Base-by-base conservation (phyloP, 257 asterid species). In the Voacanga thouarsii region DNA sequence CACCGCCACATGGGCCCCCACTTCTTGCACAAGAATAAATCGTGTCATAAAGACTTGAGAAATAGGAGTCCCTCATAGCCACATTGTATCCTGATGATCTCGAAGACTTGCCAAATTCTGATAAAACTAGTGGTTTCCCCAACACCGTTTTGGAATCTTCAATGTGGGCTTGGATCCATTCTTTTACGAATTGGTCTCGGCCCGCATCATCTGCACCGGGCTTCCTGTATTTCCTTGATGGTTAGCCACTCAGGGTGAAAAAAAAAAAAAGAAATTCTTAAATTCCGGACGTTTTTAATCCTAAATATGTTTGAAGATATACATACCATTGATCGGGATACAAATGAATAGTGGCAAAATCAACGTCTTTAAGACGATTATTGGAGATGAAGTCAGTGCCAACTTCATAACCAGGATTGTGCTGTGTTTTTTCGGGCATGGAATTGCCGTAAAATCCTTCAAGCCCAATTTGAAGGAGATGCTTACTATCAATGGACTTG, bases 401-500 rank as follows among this genome's bases (percentile, higher is more conserved):
- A 23, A 91, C 94, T 90, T 87, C 88, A 70, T 87, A 91, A 21
- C 96, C 94, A 4, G 96, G 97, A 73, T 93, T 93, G 7, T 78
- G 80, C 74, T 81, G 85, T 69, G 82, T 89, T 75, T 91, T 84
- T 7, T 86, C 82, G 0, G 95, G 94, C 86, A 83, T 79, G 0
- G 96, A 78, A 24, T 89, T 94, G 30, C 97, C 94, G n/a, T 92
- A 92, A 75, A 91, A 92, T n/a, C 97, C 97, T 80, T 92, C 97
- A 87, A 91, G 83, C 2, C 97, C 97, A 8, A 91, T 75, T 74
- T 91, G 91, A 0, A 93, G 64, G 71, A 93, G 84, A 80, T 93
- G 97, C 3, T 82, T 86, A 0, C 26, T 57, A 74, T 92, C 97
- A 10, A 91, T 49, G 1, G 89, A 84, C 78, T 93, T 93, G 63